Evolutionary conservation across 768 basidiomycete genomes (phyloP).

Genomic region (Tulasnella sp.): DNA sequence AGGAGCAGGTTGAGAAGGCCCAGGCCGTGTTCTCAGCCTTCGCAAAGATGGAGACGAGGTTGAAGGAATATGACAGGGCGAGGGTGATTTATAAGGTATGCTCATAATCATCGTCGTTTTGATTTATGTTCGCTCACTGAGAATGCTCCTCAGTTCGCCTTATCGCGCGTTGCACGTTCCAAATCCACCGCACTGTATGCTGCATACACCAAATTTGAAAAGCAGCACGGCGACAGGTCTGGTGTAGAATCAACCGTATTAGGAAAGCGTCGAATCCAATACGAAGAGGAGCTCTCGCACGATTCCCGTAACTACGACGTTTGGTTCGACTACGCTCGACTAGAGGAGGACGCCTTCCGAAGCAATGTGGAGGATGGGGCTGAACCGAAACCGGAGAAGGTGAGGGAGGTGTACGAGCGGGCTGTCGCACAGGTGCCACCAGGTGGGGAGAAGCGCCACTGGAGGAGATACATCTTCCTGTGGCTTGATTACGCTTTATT

Average conservation of each 20-base stretch:
- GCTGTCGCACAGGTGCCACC: slow-evolving; percentile 94
- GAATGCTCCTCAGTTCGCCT: slow-evolving; percentile 60
- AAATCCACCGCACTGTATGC: slow-evolving; percentile 84
- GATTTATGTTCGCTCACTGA: not conserved
- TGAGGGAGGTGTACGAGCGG: slow-evolving; percentile 90
- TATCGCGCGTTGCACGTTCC: slow-evolving; percentile 81
- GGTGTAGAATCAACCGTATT: slow-evolving; percentile 89
- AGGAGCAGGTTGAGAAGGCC: slow-evolving; percentile 77
- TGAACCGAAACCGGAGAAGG: slow-evolving; percentile 43
- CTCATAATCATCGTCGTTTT: not conserved
- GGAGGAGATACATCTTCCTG: slow-evolving; percentile 81
- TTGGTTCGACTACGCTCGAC: slow-evolving; percentile 92
- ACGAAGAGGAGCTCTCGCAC: slow-evolving; percentile 92
- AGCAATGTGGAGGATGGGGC: slow-evolving; percentile 68
- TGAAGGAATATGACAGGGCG: slow-evolving; percentile 95
- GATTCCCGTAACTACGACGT: slow-evolving; percentile 93
- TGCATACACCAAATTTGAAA: slow-evolving; percentile 94
- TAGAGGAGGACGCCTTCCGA: slow-evolving; percentile 81
- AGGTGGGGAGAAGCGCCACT: slow-evolving; percentile 83
- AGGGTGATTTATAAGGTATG: slow-evolving; percentile 93
- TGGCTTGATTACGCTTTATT: slow-evolving; percentile 96
- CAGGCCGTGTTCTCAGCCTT: slow-evolving; percentile 90
- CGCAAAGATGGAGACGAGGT: slow-evolving; percentile 92
- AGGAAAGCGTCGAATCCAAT: slow-evolving; percentile 96
- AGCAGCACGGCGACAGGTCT: slow-evolving; percentile 84